Evolutionary conservation across 2,329 filamentous ascomycete species (phyloP).

Genomic region (Penicillium sp.): DNA sequence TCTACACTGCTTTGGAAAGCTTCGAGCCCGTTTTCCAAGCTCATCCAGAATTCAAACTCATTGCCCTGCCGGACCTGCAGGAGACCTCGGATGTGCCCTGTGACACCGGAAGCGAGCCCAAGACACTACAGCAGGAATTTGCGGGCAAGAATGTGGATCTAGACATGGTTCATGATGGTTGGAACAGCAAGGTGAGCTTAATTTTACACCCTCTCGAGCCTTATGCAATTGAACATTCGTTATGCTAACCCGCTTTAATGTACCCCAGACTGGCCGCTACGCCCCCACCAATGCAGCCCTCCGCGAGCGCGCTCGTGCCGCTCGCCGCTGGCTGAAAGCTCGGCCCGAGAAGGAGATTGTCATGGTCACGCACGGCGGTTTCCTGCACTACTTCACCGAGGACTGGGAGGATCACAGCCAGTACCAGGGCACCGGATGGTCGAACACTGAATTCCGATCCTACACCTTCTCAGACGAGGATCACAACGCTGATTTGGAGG

Average conservation of each 20-base stretch:
- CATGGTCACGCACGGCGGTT: conserved; percentile 78
- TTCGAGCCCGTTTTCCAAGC: conserved; percentile 60
- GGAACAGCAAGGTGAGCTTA: conserved; percentile 65
- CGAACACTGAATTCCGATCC: conserved; percentile 70
- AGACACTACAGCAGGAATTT: conserved; percentile 62
- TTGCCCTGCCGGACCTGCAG: conserved; percentile 73
- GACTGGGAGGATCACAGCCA: conserved; percentile 67
- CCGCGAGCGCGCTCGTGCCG: conserved; percentile 59
- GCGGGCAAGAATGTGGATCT: conserved; percentile 63
- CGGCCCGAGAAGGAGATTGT: conserved; percentile 66
- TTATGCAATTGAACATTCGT: background rate
- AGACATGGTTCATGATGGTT: conserved; percentile 60
- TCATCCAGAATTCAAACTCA: conserved; percentile 52
- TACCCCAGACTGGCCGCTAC: conserved; percentile 42
- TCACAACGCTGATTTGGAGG: conserved; percentile 49
- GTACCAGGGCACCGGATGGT: conserved; percentile 66
- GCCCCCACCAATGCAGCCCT: conserved; percentile 54
- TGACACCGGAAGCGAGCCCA: conserved; percentile 67
- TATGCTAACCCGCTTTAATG: background rate
- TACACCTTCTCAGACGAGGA: conserved; percentile 62
- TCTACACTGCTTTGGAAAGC: conserved; percentile 71
- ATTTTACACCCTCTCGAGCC: background rate
- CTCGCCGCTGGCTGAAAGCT: conserved; percentile 58
- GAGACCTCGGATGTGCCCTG: conserved; percentile 74
- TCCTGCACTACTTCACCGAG: conserved; percentile 80